Evolutionary conservation across 768 basidiomycete genomes (phyloP).

Genomic region (Porphyrellus cyaneotinctus): DNA sequence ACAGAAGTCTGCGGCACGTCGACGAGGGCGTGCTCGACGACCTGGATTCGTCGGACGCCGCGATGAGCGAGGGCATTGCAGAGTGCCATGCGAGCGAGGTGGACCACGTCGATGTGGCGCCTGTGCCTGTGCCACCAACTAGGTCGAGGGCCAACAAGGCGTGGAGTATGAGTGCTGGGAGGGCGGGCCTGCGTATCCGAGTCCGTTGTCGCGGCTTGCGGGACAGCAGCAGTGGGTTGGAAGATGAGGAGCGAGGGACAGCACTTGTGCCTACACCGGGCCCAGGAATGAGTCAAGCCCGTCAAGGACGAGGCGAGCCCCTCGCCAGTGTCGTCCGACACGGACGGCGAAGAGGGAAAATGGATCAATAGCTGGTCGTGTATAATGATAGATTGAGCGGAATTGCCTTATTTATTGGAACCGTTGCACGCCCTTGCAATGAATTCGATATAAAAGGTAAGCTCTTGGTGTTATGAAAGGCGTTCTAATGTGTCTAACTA

Average conservation of each 20-base stretch:
- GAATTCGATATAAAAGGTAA: too few relatives aligned
- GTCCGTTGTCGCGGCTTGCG: constrained; percentile 60
- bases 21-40: constrained; percentile 78
- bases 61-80: constrained; percentile 15
- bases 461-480: too few relatives aligned
- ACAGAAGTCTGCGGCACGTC: constrained; percentile 54
- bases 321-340: too few relatives aligned
- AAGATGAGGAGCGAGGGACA: constrained; percentile 31
- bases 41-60: constrained; percentile 57
- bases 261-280: too few relatives aligned
- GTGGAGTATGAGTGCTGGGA: constrained; percentile 34
- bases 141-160: constrained; percentile 31
- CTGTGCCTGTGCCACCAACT: constrained; percentile 5
- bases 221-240: constrained; percentile 51
- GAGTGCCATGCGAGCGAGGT: constrained; percentile 27
- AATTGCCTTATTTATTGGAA: too few relatives aligned
- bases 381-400: too few relatives aligned
- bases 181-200: constrained; percentile 49
- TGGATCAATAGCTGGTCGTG: too few relatives aligned
- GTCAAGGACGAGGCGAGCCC: too few relatives aligned
- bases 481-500: too few relatives aligned
- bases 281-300: too few relatives aligned
- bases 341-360: too few relatives aligned
- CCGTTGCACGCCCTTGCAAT: too few relatives aligned
- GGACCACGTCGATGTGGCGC: constrained; percentile 33